Evolutionary conservation across 805 yeast species (phyloP), one percentile per base, ranked within the genome.

Genomic region (Suhomyces sp.): DNA sequence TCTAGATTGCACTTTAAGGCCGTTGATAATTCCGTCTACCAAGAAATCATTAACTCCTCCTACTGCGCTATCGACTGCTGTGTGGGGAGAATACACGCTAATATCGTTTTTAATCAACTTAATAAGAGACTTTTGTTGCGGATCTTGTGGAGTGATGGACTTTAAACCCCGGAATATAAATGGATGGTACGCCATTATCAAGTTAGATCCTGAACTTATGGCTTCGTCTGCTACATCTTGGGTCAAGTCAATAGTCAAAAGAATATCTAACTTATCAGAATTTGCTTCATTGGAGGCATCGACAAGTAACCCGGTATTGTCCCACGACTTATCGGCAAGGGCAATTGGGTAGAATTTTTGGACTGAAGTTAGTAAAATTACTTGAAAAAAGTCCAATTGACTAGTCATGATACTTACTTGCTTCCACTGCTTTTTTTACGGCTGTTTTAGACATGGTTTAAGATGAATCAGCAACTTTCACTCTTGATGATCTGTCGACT

Each of bases 41-140:
- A 94, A 75, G 87, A 96, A 94, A 65, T 91, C 98, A 59, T 94
- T 94, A 55, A 94, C 97, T 20, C 99, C 99, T n/a, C 86, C 87
- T 10, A 69, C 68, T 8, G 94, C 94, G 21, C 97, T 93, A 69
- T 94, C 99, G 3, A 94, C 87, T 0, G 98, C 91, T 0, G 99
- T 93, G 64, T 94, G 99, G 22, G 99, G 99, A 50, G 86, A 86
- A 66, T 94, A 94, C 1, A 94, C 99, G 46, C 91, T 82, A 51
- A 94, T 81, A n/a, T 89, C 87, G 53, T 84, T 78, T 57, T 84
- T 85, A 48, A 90, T 85, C 60, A 94, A 76, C 50, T 80, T 79
- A 39, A 93, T 66, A 49, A 93, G 73, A 5, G 96, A 87, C 20
- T 70, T 70, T 63, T 94, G 97, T 66, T 94, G 98, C 0, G 97